Evolutionary conservation across 2,329 filamentous ascomycete species (phyloP).

Genomic region (Pseudodiploospora longispora): DNA sequence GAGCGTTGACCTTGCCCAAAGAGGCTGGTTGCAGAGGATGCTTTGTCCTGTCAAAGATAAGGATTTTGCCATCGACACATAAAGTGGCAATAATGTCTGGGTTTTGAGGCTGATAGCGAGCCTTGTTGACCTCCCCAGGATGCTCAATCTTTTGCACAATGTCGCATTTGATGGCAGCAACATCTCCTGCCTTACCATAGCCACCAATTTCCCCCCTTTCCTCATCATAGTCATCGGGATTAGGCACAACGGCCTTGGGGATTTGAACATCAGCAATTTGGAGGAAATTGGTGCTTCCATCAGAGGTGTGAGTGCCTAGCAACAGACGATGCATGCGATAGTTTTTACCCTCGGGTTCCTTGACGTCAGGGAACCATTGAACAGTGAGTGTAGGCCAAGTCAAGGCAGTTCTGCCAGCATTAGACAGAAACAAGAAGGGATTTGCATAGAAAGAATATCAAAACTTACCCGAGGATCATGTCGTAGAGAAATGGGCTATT

Average conservation of each 20-base stretch:
- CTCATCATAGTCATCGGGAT: constrained; percentile 81
- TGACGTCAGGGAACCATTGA: constrained; percentile 96
- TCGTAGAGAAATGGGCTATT: constrained; percentile 98
- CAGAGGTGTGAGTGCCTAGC: constrained; percentile 89
- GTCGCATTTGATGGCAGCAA: constrained; percentile 72
- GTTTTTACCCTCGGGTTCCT: constrained; percentile 78
- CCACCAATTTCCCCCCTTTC: constrained; percentile 89
- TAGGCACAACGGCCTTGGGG: constrained; percentile 67
- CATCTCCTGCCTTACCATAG: constrained; percentile 67
- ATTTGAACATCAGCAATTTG: constrained; percentile 93
- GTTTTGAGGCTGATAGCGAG: constrained; percentile 94
- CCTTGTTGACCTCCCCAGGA: constrained; percentile 96
- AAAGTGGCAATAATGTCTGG: constrained; percentile 93
- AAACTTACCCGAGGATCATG: constrained; percentile 71
- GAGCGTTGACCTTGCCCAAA: constrained; percentile 61
- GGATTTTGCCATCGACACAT: constrained; percentile 76
- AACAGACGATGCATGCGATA: constrained; percentile 82
- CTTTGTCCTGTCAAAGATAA: constrained; percentile 95
- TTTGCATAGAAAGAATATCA: neutral
- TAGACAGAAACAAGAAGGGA: constrained; percentile 7
- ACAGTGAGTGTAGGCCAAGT: constrained; percentile 97
- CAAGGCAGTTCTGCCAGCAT: constrained; percentile 61
- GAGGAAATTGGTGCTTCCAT: constrained; percentile 78
- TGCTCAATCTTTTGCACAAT: constrained; percentile 96
- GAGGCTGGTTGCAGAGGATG: constrained; percentile 66